phyloP scores from a whole-genome alignment of 495 filamentous ascomycete species.

The Lichina pygmaea region DNA sequence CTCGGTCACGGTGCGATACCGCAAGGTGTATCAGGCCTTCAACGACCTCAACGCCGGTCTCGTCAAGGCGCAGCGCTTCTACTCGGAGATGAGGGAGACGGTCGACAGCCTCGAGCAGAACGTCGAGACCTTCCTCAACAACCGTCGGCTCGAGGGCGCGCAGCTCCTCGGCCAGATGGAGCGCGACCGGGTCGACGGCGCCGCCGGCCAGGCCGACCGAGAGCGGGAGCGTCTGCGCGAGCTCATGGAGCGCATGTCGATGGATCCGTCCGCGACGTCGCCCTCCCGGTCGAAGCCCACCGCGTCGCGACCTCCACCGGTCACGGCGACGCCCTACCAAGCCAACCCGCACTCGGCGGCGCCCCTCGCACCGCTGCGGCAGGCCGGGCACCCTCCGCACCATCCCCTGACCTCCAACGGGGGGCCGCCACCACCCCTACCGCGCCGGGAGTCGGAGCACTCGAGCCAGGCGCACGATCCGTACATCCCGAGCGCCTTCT shows the following conservation, averaged over 20 bases:
- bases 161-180: constrained; percentile 77
- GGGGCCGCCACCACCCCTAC: too few species aligned
- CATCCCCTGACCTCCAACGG: too few species aligned
- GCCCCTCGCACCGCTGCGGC: neutral
- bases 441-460: too few species aligned
- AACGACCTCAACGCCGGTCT: constrained; percentile 72
- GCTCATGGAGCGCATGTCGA: constrained; percentile 86
- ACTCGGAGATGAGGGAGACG: constrained; percentile 83
- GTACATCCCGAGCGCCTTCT: constrained; percentile 15
- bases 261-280: constrained; percentile 28
- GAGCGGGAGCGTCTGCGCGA: constrained; percentile 67
- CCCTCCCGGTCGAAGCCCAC: constrained; percentile 8
- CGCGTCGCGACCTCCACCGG: constrained; percentile 1
- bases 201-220: constrained; percentile 49
- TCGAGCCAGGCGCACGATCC: constrained; percentile 5
- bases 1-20: constrained; percentile 63
- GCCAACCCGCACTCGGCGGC: constrained; percentile 1
- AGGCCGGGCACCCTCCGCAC: neutral
- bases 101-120: constrained; percentile 91
- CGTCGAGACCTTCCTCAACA: constrained; percentile 88
- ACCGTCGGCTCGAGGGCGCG: constrained; percentile 72
- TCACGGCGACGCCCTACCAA: constrained; percentile 3
- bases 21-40: constrained; percentile 77
- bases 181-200: constrained; percentile 36
- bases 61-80: constrained; percentile 69